Base-by-base conservation (phyloP, 177 flowering plant genomes). In the Tripterygium wilfordii region DNA sequence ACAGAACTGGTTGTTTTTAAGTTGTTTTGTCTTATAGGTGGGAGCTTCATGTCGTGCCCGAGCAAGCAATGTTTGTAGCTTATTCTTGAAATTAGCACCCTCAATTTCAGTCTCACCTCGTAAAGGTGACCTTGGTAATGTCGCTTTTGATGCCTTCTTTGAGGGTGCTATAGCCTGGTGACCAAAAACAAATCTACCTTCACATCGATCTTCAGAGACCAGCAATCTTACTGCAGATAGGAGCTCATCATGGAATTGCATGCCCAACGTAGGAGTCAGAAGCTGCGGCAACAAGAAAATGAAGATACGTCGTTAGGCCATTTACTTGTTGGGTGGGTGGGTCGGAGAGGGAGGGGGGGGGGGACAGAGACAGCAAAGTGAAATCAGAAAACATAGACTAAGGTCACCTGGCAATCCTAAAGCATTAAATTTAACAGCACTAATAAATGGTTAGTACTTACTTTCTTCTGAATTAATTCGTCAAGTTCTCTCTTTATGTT, bases 121-220 rank as follows among this genome's bases (percentile, higher is more conserved):
- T 26, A 8, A 10, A 27, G 17, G 5, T n/a, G 4, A 29, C 24
- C 10, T 30, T 17, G 58, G 35, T 2, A 12, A 12, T 10, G 23
- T 23, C 44, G 18, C 51, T 36, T 48, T 64, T 16, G 10, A 17
- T 25, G 31, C 48, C 24, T 64, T 56, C 51, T 50, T 65, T 26
- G 64, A 13, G 5, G 80, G 64, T 23, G 54, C 48, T 35, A 68
- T 48, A 14, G 64, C 35, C 53, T 70, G 65, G 1, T 75, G 77
- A 46, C 79, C 82, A 51, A 72, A 85, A 30, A 86, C 84, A 70
- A 92, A 92, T 62, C 79, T 69, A 4, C 96, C 96, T 19, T 76
- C 74, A 59, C 91, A 77, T 26, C 49, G 74, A 54, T 88, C 96
- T 42, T 78, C 87, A 23, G 96, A 67, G 7, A 89, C 62, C 48